A percentile compares a stretch with the other conserved stretches of the same genome.
These are phyloP conservation scores for Crithidia expoeki DNA, from an alignment of 208 protist genomes.

Conservation along the genomic window DNA sequence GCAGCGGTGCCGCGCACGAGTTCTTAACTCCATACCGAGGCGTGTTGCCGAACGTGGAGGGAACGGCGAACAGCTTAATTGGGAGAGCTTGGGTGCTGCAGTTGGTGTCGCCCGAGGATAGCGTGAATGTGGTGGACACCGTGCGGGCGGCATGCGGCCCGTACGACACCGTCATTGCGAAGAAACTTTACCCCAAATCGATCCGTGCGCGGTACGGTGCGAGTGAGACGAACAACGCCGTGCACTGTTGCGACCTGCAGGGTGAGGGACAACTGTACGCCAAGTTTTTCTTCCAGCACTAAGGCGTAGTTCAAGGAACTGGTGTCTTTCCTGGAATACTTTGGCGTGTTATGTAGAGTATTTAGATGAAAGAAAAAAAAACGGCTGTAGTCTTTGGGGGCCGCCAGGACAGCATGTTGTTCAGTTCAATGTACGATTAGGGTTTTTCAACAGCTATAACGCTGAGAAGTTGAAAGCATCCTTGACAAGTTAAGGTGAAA, in stretches of 20 bases:
- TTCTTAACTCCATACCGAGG: constrained; percentile 82
- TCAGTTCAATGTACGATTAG: too few species aligned
- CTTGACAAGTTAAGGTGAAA: too few species aligned
- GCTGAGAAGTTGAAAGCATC: too few species aligned
- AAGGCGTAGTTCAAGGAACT: background rate
- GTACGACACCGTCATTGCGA: constrained; percentile 84
- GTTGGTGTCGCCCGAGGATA: constrained; percentile 50
- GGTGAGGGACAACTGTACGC: constrained; percentile 90
- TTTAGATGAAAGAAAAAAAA: too few species aligned
- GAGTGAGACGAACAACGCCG: constrained; percentile 80
- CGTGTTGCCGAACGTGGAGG: constrained; percentile 71
- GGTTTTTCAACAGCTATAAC: too few species aligned
- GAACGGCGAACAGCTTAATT: constrained; percentile 48
- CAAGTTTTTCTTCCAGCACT: constrained; percentile 71
- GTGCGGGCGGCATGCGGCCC: constrained; percentile 81
- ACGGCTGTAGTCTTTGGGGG: too few species aligned
- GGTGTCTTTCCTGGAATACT: too few species aligned
- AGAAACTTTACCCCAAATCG: constrained; percentile 78
- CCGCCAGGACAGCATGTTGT: too few species aligned
- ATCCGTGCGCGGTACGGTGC: constrained; percentile 91
- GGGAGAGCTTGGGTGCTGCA: constrained; percentile 82
- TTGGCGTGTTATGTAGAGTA: background rate
- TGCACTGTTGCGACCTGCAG: constrained; percentile 96
- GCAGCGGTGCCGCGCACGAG: constrained; percentile 47
- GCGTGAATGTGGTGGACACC: constrained; percentile 51